These are phyloP conservation scores for Capsicum pubescens DNA, from an alignment of 257 asterid genomes.

Conservation along the genomic window DNA sequence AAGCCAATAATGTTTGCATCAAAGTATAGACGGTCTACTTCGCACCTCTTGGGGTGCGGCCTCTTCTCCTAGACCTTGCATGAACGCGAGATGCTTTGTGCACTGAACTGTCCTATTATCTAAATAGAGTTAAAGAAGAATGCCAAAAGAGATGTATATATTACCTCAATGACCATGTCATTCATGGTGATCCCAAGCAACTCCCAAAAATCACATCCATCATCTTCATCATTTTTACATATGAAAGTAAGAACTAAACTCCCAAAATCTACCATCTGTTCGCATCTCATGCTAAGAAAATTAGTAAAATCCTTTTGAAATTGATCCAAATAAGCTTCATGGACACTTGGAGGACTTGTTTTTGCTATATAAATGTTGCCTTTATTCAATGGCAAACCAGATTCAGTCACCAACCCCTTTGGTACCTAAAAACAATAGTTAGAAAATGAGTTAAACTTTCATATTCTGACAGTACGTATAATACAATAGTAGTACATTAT, in stretches of 20 bases:
- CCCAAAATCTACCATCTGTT: slow-evolving; percentile 21
- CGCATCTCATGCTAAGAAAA: slow-evolving; percentile 27
- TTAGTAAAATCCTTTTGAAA: slow-evolving; percentile 24
- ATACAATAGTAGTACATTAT: background rate
- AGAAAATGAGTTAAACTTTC: background rate
- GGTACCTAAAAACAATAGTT: background rate
- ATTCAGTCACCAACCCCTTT: background rate
- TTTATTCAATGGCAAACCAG: slow-evolving; percentile 25
- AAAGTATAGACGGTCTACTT: no score
- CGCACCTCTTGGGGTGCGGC: no score
- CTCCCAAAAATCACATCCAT: slow-evolving; percentile 1
- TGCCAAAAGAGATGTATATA: background rate
- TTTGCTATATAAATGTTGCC: slow-evolving; percentile 24
- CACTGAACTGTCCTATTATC: background rate
- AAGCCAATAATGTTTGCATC: no score
- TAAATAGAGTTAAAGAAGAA: background rate
- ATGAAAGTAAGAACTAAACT: slow-evolving; percentile 21
- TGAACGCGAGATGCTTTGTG: no score
- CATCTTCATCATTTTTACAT: slow-evolving; percentile 15
- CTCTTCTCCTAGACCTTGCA: background rate
- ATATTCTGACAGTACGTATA: no score
- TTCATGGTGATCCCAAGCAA: background rate
- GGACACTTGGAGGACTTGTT: slow-evolving; percentile 23
- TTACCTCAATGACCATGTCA: slow-evolving; percentile 25
- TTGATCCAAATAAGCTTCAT: slow-evolving; percentile 26